These are phyloP conservation scores for Rhazya stricta DNA, from an alignment of 257 asterid genomes.

Conservation along the genomic window DNA sequence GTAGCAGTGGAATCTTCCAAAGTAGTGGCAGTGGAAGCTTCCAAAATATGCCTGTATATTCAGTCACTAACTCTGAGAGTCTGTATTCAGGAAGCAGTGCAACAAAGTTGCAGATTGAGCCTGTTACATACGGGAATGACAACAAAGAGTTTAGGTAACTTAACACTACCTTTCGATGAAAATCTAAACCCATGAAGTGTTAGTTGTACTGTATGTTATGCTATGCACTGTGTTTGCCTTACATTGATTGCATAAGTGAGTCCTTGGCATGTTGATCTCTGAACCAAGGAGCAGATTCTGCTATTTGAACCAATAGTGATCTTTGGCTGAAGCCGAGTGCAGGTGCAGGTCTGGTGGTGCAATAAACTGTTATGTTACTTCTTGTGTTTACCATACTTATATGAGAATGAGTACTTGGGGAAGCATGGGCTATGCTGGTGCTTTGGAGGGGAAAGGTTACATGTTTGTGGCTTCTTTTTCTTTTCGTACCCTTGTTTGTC, in stretches of 20 bases:
- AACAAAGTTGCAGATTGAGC: constrained; percentile 78
- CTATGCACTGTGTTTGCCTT: background rate
- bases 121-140: constrained; percentile 51
- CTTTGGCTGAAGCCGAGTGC: background rate
- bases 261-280: background rate
- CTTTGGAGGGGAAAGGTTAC: background rate
- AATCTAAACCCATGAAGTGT: background rate
- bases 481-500: background rate
- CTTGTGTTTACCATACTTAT: background rate
- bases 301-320: background rate
- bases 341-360: background rate
- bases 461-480: background rate
- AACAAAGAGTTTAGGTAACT: constrained; percentile 73
- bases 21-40: constrained; percentile 54
- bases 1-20: constrained; percentile 43
- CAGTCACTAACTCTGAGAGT: constrained; percentile 54
- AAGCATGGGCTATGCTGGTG: background rate
- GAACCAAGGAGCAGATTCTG: background rate
- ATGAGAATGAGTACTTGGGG: background rate
- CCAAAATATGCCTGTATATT: constrained; percentile 55
- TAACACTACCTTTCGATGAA: background rate
- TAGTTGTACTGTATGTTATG: background rate
- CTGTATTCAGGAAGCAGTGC: constrained; percentile 53
- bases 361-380: background rate
- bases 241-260: background rate